These are phyloP conservation scores for Macrotyloma uniflorum DNA, from an alignment of 306 rosid genomes.

Conservation along the genomic window DNA sequence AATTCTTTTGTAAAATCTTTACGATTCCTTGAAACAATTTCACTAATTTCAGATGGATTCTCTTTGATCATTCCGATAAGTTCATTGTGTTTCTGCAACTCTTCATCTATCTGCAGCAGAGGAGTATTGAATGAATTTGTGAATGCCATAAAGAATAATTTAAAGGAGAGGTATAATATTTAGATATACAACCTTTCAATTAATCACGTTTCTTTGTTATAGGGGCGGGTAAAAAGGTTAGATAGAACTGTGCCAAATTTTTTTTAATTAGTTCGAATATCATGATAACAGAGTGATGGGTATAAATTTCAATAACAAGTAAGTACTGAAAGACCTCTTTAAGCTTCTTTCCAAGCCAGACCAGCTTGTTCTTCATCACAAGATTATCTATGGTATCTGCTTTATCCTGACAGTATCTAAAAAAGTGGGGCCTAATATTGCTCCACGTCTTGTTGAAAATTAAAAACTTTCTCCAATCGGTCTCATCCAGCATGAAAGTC, in stretches of 20 bases:
- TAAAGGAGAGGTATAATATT: background rate
- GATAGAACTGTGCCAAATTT: background rate
- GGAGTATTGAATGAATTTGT: conserved; percentile 4
- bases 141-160: conserved; percentile 25
- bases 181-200: background rate
- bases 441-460: conserved; percentile 77
- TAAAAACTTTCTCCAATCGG: conserved; percentile 73
- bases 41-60: conserved; percentile 54
- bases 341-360: conserved; percentile 72
- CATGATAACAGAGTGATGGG: background rate
- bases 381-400: conserved; percentile 61
- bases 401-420: conserved; percentile 58
- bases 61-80: conserved; percentile 60
- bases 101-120: conserved; percentile 75
- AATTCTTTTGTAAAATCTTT: conserved; percentile 86
- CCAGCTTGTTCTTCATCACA: conserved; percentile 62
- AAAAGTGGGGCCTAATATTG: conserved; percentile 70
- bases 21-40: conserved; percentile 61
- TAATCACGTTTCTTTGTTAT: conserved; percentile 13
- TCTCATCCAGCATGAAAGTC: conserved; percentile 12
- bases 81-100: conserved; percentile 70
- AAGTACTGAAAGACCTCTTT: conserved; percentile 62
- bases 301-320: background rate
- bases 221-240: background rate
- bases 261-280: conserved; percentile 3